Base-by-base conservation (phyloP, 2,329 filamentous ascomycete genomes). In the Cladosporium sp. region DNA sequence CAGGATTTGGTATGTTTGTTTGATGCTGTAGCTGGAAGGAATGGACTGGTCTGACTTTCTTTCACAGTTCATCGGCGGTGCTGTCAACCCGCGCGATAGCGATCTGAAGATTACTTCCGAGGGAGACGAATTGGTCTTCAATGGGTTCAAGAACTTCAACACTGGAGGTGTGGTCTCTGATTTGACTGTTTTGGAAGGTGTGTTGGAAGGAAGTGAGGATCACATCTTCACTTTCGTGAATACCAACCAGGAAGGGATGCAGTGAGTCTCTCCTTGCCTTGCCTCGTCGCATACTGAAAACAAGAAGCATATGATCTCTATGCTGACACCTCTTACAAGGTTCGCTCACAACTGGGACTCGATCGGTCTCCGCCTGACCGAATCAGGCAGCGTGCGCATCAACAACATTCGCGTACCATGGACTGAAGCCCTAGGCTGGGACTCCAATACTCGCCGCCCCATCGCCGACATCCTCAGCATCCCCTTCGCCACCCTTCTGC, bases 161-260 rank as follows among this genome's bases (percentile, higher is more conserved):
- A 86, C 82, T 0, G 83, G 83, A 0, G 82, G 82, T 20, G 81
- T 84, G 0, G 72, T 86, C 2, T 84, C 80, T 0, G 82, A 86
- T 52, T 66, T 85, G 16, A 84, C 81, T 0, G 79, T 85, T 0
- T 72, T 86, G 0, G 82, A 86, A 57, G 82, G 83, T 16, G 77
- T 80, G 0, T 68, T 76, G n/a, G 74, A 78, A 5, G 77, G 72
- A 15, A 82, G 79, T 0, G 70, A 74, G 4, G 70, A 81, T 47
- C 82, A 85, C 58, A 79, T 85, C 51, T 85, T 84, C 58, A 78
- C 81, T 2, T 64, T 84, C 18, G 80, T 82, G 1, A 71, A 72
- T 4, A 84, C 82, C 0, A 62, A 70, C 1, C 81, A 85, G 59
- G 63, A 74, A 0, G 80, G 80, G 0, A 79, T 85, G 36, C 38